Percentiles rank a stretch among this genome's conserved stretches.
Evolutionary conservation across 441 rosid genomes (phyloP).

Genomic region (Adansonia grandidieri): DNA sequence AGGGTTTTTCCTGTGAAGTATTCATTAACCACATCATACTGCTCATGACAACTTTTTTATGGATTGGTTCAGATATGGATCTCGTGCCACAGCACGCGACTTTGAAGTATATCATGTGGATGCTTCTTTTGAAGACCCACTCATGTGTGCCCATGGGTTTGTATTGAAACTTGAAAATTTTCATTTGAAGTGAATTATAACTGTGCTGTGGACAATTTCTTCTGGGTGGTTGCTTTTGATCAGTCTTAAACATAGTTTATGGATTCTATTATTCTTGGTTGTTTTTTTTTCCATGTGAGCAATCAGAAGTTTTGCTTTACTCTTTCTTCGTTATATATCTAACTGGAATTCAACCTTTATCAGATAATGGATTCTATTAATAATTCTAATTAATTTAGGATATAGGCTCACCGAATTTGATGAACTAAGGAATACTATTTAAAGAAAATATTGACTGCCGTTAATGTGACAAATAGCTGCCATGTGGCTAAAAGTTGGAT

Average conservation of each 20-base stretch:
- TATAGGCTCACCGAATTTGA: background rate
- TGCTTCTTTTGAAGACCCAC: slow-evolving; percentile 93
- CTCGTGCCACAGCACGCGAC: slow-evolving; percentile 63
- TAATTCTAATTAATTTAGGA: background rate
- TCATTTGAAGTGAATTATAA: background rate
- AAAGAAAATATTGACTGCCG: background rate
- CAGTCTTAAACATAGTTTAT: background rate
- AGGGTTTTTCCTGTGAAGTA: background rate
- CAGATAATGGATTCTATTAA: no score
- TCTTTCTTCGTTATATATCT: background rate
- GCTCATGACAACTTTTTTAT: slow-evolving; percentile 9
- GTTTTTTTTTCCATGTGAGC: background rate
- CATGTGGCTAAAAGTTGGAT: background rate
- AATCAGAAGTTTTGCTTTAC: background rate
- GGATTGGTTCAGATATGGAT: slow-evolving; percentile 60
- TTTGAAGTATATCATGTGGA: slow-evolving; percentile 74
- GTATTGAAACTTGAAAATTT: slow-evolving; percentile 17
- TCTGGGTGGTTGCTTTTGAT: background rate
- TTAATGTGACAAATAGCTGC: background rate
- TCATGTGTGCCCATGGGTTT: slow-evolving; percentile 84
- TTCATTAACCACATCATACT: background rate
- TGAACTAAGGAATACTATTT: background rate
- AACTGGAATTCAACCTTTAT: background rate
- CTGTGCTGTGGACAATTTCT: background rate
- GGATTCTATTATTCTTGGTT: background rate